Evolutionary conservation across 2,329 filamentous ascomycete species (phyloP), one percentile per base, ranked within the genome.

Genomic region (Dendryphion nanum): DNA sequence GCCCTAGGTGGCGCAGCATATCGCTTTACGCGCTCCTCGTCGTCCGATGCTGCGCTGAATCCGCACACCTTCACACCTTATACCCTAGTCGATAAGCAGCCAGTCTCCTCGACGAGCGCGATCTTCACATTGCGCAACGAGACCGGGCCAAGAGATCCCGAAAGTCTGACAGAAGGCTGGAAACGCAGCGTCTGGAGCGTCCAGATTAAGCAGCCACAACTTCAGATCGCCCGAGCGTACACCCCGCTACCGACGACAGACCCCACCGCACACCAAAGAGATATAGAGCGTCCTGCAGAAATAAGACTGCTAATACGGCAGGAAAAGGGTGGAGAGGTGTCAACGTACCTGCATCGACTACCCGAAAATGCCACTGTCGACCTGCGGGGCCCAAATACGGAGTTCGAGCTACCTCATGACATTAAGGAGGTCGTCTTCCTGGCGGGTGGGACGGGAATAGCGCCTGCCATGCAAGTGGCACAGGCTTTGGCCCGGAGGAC

Each of bases 221-320:
- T 97, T 40, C 90, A 96, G 67, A 95, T 98, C 52, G 87, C 88
- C 30, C 74, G 93, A 45, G 83, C 89, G 41, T 98, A 98, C 67
- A 97, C 93, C 4, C 89, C 91, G 1, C 72, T 98, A 0, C 91
- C 89, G 0, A 76, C 81, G 2, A 63, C 20, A 48, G 7, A 28
- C n/a, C 18, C 33, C 18, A 14, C 17, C 6, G 10, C 23, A 26
- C 23, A 26, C 23, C 10, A 26, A 26, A 15, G 6, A 10, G 47
- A 48, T 6, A 50, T 51, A 6, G 58, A 66, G 20, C 51, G 56
- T 18, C 46, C 60, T 5, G 57, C 64, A 16, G 64, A 71, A 29
- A 43, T 95, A 38, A 75, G 85, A 6, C 83, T 97, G 44, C 76
- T 94, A 44, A 83, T 97, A 36, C 81, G 90, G n/a, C 78, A 76